Conservation (phyloP, 257 asterid genomes). For the Capsicum baccatum region DNA sequence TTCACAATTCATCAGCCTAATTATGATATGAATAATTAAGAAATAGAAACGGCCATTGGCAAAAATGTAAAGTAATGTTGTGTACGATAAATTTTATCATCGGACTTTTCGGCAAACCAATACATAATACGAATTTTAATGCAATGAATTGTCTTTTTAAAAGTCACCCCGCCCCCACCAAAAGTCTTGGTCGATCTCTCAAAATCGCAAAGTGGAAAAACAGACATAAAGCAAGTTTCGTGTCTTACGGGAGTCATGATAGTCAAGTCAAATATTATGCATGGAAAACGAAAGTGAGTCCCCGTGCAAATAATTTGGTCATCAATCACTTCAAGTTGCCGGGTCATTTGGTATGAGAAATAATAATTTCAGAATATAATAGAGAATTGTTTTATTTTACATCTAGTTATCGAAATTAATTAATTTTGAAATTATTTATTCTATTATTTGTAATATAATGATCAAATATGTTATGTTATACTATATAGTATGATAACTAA, state of each 20-base stretch:
- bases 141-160: too few species aligned
- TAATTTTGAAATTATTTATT: neutral
- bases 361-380: neutral
- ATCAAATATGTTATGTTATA: neutral
- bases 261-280: neutral
- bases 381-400: neutral
- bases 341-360: too few species aligned
- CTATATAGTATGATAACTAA: neutral
- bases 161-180: neutral
- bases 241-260: conserved; percentile 5
- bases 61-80: too few species aligned
- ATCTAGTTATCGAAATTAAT: neutral
- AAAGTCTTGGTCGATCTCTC: neutral
- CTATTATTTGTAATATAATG: neutral
- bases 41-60: too few species aligned
- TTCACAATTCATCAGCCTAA: neutral
- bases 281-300: neutral
- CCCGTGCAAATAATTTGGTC: neutral
- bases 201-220: neutral
- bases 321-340: neutral
- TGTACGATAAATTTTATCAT: too few species aligned
- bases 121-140: too few species aligned
- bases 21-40: neutral
- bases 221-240: conserved; percentile 4
- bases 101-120: too few species aligned